Base-by-base conservation (phyloP, 108 stramenopile species). In the Fragilaria crotonensis region DNA sequence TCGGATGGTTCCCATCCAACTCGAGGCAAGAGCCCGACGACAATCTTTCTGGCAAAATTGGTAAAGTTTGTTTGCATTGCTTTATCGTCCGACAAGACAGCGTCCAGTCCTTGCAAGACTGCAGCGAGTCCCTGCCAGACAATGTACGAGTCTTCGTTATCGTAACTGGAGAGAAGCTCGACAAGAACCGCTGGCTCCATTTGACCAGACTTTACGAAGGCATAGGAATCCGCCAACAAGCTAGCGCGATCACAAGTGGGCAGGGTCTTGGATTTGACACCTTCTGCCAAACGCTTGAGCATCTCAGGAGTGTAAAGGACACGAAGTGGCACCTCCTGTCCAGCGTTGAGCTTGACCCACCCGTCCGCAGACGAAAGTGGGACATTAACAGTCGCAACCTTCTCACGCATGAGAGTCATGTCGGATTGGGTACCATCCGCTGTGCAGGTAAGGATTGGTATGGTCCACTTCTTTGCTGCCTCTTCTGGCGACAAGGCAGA, bases 311-410 rank as follows among this genome's bases (percentile, higher is more conserved):
- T 79, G 59, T 86, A 83, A 30, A 72, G 72, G 21, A 96, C 94
- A 3, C 97, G 81, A 83, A 96, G 86, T 4, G 93, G 93, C 2
- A 93, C 95, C 59, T 96, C 89, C 62, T 98, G 97, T 25, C 90
- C 90, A 5, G 89, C 87, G 75, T 98, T 98, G 30, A 98, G 76
- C 75, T 98, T 98, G 54, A 98, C 85, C 91, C 91, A 98, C 28
- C 71, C 75, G 23, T 65, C 67, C 47, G 64, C 66, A 25, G 68
- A 59, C 5, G 52, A 25, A n/a, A 88, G 45, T 56, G 84, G 84
- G 47, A 91, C 70, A 20, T 76, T 82, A 31, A 95, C 56, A 4
- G 73, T 85, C 29, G 84, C 81, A 9, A 83, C 81, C 70, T 79
- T 75, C 69, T 87, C 87, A 33, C 89, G 59, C 94, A 97, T 94